Base-by-base conservation (phyloP, 2,329 filamentous ascomycete species). In the Karstenula rhodostoma region DNA sequence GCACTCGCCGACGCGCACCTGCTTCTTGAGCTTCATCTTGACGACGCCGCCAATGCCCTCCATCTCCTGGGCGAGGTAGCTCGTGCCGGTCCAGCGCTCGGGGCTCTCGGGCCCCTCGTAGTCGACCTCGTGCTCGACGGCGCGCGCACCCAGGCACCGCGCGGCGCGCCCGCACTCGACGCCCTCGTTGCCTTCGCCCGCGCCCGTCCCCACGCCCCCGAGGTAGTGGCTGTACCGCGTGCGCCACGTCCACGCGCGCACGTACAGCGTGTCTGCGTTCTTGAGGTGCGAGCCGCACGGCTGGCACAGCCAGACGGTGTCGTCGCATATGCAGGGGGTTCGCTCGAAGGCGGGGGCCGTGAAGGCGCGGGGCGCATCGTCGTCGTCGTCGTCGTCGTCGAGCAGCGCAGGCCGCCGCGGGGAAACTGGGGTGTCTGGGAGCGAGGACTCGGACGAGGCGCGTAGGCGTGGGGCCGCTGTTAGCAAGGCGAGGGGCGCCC, bases 21-120 rank as follows among this genome's bases (percentile, higher is more conserved):
- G 89, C 70, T 90, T 89, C 70, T 95, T 92, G n/a, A 91, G 84
- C 79, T 94, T 96, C 62, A 90, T 91, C 83, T 96, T 96, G 56
- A 97, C 87, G 15, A 90, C 86, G 0, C 94, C 94, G 12, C 94
- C 94, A 47, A 97, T 91, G 2, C 94, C 94, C 72, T 96, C 92
- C 61, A 97, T 91, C 78, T 97, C 94, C 73, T 97, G 93, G 44
- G 91, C 85, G 58, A 89, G 85, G 73, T 97, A 97, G 3, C 93
- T 93, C 0, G 91, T 78, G 84, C 60, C 90, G 81, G 66, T 85
- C 84, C 77, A 86, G 80, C 77, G 67, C n/a, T 72, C 67, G 13
- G 15, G 74, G 9, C 81, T 78, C 6, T 86, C 84, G 1, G 85
- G 83, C 4, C 87, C 90, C 73, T 94, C 91, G 73, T 91, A 94